These are phyloP conservation scores for Inga laurina DNA, from an alignment of 306 rosid species.

Conservation along the genomic window DNA sequence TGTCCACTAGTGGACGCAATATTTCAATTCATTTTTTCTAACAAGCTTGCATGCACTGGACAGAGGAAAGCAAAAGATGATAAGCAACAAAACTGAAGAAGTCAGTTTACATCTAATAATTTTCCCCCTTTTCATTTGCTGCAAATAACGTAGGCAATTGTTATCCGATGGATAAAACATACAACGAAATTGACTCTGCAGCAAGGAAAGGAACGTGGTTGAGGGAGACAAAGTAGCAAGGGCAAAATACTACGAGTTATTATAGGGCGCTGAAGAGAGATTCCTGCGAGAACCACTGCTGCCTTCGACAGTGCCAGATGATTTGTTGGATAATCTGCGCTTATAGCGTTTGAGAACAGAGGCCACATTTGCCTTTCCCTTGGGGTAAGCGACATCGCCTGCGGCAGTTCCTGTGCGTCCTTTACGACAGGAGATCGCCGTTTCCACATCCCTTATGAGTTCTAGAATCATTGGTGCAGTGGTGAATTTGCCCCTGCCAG, in stretches of 20 bases:
- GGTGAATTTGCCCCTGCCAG: conserved; percentile 83
- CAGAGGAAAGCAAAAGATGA: not conserved
- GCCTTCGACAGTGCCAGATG: conserved; percentile 49
- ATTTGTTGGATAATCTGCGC: conserved; percentile 73
- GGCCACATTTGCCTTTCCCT: conserved; percentile 84
- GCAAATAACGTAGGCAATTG: conserved; percentile 49
- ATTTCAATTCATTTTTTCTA: not conserved
- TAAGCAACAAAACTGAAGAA: conserved; percentile 15
- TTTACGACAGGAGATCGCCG: conserved; percentile 71
- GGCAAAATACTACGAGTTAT: conserved; percentile 44
- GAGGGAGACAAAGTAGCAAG: conserved; percentile 14
- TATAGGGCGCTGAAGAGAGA: conserved; percentile 44
- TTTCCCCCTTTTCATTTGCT: conserved; percentile 40
- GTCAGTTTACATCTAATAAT: conserved; percentile 28
- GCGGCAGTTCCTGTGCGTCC: conserved; percentile 97
- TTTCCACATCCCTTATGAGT: conserved; percentile 83
- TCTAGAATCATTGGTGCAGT: conserved; percentile 63
- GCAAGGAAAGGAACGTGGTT: conserved; percentile 44
- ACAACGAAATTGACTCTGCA: conserved; percentile 46
- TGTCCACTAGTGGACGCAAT: not conserved
- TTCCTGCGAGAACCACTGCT: conserved; percentile 54
- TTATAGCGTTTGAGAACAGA: conserved; percentile 95
- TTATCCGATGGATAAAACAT: conserved; percentile 49
- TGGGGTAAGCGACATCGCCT: conserved; percentile 94
- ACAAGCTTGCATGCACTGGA: not conserved